Evolutionary conservation across 345 rosid genomes (phyloP).

Genomic region (Bruguiera parviflora): DNA sequence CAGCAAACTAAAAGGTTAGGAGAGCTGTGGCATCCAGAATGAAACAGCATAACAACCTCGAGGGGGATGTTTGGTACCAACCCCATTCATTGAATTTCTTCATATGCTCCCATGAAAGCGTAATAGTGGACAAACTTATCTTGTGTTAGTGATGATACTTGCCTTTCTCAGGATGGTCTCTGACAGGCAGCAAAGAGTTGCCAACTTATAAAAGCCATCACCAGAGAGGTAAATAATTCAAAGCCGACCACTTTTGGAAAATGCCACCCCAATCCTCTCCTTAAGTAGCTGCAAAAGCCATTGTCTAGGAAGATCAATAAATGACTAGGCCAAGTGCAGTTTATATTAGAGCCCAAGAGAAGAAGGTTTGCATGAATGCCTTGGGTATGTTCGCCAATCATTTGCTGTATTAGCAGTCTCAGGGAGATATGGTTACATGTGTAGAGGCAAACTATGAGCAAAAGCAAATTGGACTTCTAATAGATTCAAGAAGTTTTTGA

Average conservation of each 20-base stretch:
- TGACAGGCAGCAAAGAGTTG: slow-evolving; percentile 86
- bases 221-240: slow-evolving; percentile 72
- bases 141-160: background rate
- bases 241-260: slow-evolving; percentile 86
- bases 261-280: slow-evolving; percentile 88
- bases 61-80: background rate
- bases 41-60: slow-evolving; percentile 4
- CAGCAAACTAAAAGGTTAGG: background rate
- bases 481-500: background rate
- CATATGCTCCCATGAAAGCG: background rate
- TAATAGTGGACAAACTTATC: background rate
- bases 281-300: slow-evolving; percentile 61
- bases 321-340: background rate
- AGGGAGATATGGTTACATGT: background rate
- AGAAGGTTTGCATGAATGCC: background rate
- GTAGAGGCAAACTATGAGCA: background rate
- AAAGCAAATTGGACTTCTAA: background rate
- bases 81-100: background rate
- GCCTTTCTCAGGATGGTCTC: slow-evolving; percentile 53
- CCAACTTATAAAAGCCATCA: slow-evolving; percentile 86
- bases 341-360: background rate
- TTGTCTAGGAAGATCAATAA: slow-evolving; percentile 6
- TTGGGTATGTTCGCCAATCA: background rate
- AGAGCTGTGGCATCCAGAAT: background rate
- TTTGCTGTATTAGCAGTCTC: background rate